Evolutionary conservation across 2,329 filamentous ascomycete species (phyloP).

Genomic region (Penicillium olsonii): DNA sequence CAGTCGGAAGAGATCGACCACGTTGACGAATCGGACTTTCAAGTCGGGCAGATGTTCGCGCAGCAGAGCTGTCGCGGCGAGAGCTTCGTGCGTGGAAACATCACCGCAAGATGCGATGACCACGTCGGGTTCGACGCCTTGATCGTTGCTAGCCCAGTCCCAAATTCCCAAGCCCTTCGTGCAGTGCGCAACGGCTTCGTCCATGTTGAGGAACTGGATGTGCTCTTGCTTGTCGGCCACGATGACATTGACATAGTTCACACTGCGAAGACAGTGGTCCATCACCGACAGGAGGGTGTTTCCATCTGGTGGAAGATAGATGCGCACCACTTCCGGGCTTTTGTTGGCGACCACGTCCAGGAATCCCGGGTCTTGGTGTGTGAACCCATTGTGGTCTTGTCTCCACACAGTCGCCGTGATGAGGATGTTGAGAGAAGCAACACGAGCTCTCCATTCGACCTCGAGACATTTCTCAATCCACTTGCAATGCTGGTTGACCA

Average conservation of each 20-base stretch:
- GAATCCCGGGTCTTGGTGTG: constrained; percentile 79
- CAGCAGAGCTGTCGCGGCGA: constrained; percentile 73
- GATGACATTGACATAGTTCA: constrained; percentile 79
- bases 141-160: constrained; percentile 73
- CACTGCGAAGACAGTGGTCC: constrained; percentile 72
- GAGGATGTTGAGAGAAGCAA: constrained; percentile 77
- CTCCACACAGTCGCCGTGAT: constrained; percentile 78
- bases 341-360: constrained; percentile 79
- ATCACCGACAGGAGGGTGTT: constrained; percentile 75
- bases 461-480: constrained; percentile 83
- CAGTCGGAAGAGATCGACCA: constrained; percentile 78
- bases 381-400: constrained; percentile 83
- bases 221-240: constrained; percentile 80
- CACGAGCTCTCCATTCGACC: constrained; percentile 72
- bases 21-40: constrained; percentile 77
- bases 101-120: constrained; percentile 78
- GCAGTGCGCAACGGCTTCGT: constrained; percentile 72
- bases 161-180: constrained; percentile 78
- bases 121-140: constrained; percentile 67
- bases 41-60: constrained; percentile 70
- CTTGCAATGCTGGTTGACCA: constrained; percentile 86
- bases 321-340: constrained; percentile 75
- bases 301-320: constrained; percentile 78
- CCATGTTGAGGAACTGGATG: constrained; percentile 73
- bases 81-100: constrained; percentile 70